Percentiles rank a stretch among this genome's conserved stretches.
phyloP scores from a whole-genome alignment of 2,329 filamentous ascomycete genomes.

The Calonectria crousiana region DNA sequence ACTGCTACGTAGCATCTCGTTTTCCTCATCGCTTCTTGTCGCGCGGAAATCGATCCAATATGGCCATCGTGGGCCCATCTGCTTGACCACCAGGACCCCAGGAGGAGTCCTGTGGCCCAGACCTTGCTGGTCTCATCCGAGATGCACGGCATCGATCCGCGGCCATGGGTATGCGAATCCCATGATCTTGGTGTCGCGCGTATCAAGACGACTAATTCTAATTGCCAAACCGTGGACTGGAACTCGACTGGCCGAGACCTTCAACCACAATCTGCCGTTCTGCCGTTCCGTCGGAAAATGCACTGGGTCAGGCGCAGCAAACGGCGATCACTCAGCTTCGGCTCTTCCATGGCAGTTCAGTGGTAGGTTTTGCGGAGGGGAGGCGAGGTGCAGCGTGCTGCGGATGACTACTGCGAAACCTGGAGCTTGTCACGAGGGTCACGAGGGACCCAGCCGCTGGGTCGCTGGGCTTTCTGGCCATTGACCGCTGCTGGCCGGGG shows the following conservation, averaged over 20 bases:
- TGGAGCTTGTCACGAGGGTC: conserved; percentile 41
- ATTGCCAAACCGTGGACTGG: conserved; percentile 13
- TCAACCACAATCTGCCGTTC: conserved; percentile 21
- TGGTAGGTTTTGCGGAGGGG: conserved; percentile 37
- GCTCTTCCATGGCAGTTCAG: conserved; percentile 34
- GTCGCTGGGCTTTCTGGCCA: conserved; percentile 28
- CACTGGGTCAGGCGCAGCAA: conserved; percentile 40
- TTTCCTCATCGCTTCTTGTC: conserved; percentile 10
- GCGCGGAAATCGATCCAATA: conserved; percentile 17
- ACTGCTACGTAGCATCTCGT: conserved; percentile 28
- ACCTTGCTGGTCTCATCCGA: conserved; percentile 36
- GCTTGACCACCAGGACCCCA: conserved; percentile 23
- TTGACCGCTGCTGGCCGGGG: conserved; percentile 16
- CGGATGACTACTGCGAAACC: conserved; percentile 43
- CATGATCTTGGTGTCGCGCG: conserved; percentile 34
- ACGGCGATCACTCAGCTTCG: conserved; percentile 39
- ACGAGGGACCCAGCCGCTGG: conserved; percentile 35
- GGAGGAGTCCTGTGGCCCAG: conserved; percentile 15
- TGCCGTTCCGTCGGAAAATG: conserved; percentile 32
- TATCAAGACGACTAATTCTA: conserved; percentile 29
- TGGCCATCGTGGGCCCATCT: conserved; percentile 36
- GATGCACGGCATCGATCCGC: conserved; percentile 41
- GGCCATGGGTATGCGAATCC: conserved; percentile 35
- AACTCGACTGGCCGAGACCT: conserved; percentile 28
- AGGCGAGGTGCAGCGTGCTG: conserved; percentile 43